Conservation (phyloP, 73 alveolate genomes). For the Diophrys sp. region DNA sequence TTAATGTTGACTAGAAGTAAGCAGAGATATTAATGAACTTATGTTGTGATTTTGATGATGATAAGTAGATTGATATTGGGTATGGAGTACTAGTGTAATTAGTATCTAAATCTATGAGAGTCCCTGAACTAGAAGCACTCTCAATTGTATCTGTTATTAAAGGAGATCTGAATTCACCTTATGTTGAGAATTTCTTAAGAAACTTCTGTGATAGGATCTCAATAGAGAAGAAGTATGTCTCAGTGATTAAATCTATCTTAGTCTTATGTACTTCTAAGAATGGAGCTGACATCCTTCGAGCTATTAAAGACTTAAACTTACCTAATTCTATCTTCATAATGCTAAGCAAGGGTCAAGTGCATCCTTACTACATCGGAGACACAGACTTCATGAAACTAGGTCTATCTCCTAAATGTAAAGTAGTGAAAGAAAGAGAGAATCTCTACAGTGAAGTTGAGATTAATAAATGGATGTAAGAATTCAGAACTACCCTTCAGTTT, state of each 20-base stretch:
- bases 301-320: neutral
- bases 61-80: neutral
- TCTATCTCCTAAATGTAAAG: neutral
- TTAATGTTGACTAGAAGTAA: neutral
- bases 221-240: neutral
- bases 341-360: neutral
- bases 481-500: neutral
- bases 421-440: neutral
- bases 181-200: neutral
- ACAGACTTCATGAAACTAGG: neutral
- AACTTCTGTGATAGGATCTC: neutral
- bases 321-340: neutral
- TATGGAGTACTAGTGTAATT: neutral
- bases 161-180: neutral
- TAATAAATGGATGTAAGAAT: neutral
- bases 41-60: neutral
- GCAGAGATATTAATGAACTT: neutral
- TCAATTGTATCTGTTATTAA: neutral
- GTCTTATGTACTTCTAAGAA: neutral
- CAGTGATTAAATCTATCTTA: neutral
- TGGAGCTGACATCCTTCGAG: neutral
- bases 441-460: neutral
- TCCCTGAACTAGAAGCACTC: neutral
- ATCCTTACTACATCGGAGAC: neutral
- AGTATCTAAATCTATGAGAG: neutral